Percentiles rank a stretch among this genome's conserved stretches.
These are phyloP conservation scores for Neurospora sp. DNA, from an alignment of 495 filamentous ascomycete genomes.

Conservation along the genomic window DNA sequence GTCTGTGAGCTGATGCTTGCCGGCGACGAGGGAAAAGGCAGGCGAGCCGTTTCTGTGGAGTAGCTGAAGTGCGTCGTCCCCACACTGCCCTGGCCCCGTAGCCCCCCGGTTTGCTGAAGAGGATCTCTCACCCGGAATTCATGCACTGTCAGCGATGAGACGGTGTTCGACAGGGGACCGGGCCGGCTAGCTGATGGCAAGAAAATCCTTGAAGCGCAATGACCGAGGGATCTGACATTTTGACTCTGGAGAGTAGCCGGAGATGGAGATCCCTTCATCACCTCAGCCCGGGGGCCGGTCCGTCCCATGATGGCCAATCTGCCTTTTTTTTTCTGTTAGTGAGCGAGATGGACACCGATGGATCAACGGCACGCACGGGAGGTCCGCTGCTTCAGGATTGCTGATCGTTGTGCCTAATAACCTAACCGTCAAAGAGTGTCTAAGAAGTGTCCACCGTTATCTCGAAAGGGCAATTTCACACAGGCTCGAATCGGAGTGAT, in stretches of 20 bases:
- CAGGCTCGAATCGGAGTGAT: neutral
- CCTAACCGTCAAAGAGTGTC: neutral
- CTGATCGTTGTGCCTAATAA: neutral
- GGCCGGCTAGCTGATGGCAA: neutral
- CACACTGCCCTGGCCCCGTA: neutral
- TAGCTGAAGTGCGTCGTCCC: neutral
- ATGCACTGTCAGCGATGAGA: neutral
- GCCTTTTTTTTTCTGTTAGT: neutral
- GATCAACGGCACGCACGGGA: neutral
- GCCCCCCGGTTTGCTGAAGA: neutral
- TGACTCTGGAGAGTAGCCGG: neutral
- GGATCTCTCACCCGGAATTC: neutral
- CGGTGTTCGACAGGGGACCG: neutral
- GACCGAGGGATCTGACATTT: neutral
- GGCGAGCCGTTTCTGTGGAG: neutral
- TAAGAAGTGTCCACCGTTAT: neutral
- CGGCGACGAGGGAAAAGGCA: neutral
- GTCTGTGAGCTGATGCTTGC: neutral
- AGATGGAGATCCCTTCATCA: neutral
- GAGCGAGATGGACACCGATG: neutral
- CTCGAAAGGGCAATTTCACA: neutral
- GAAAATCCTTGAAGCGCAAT: neutral
- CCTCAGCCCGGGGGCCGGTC: neutral
- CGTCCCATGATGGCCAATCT: neutral
- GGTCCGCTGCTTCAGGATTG: neutral